Percentiles rank a stretch among this genome's conserved stretches.
phyloP scores from a whole-genome alignment of 2,329 filamentous ascomycete genomes.

The Claviceps fusiformis region DNA sequence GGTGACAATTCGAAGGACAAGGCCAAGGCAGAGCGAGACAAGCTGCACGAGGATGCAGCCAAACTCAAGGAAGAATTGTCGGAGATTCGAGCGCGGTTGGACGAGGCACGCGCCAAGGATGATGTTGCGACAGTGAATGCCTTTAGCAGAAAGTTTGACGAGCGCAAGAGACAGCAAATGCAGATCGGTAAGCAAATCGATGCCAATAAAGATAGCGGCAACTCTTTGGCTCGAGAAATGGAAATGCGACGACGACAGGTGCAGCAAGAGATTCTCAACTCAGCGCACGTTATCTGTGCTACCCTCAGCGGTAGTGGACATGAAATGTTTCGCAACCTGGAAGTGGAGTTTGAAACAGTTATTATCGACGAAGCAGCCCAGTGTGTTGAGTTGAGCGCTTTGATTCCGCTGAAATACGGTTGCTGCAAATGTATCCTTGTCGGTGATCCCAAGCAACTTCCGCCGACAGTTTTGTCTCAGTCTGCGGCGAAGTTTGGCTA shows the following conservation, averaged over 20 bases:
- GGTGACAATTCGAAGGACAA: conserved; percentile 44
- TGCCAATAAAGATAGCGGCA: conserved; percentile 71
- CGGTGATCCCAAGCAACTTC: conserved; percentile 92
- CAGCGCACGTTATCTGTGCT: conserved; percentile 84
- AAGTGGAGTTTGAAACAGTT: conserved; percentile 95
- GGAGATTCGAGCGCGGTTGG: conserved; percentile 56
- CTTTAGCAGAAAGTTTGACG: conserved; percentile 65
- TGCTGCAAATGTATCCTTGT: conserved; percentile 95
- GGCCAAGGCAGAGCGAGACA: conserved; percentile 41
- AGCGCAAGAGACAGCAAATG: conserved; percentile 61
- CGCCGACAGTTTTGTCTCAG: conserved; percentile 88
- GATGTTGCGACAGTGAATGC: conserved; percentile 34
- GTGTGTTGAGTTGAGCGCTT: conserved; percentile 89
- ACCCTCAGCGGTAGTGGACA: conserved; percentile 93
- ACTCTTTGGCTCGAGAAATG: conserved; percentile 65
- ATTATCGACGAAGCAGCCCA: conserved; percentile 97
- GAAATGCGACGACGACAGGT: conserved; percentile 74
- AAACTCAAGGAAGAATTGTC: conserved; percentile 65
- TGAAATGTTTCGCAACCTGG: conserved; percentile 89
- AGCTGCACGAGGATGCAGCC: conserved; percentile 48
- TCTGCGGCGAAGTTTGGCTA: conserved; percentile 88
- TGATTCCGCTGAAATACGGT: conserved; percentile 95
- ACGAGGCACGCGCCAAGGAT: conserved; percentile 46
- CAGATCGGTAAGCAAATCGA: conserved; percentile 72
- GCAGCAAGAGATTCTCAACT: conserved; percentile 83